These are phyloP conservation scores for Candida easanensis DNA, from an alignment of 805 yeast genomes.

Conservation along the genomic window DNA sequence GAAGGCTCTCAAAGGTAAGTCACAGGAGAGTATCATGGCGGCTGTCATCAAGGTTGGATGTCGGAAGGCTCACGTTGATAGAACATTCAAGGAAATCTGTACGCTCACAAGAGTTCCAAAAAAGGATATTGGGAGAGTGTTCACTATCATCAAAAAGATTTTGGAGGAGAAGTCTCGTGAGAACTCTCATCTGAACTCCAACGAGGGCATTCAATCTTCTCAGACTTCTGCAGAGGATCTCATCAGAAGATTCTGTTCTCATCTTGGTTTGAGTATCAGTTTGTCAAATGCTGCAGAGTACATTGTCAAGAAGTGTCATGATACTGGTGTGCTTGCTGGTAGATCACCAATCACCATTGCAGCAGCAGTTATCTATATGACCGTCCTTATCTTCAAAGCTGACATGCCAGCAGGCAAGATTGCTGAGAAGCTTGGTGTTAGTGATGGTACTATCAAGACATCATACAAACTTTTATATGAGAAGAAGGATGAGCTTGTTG, in stretches of 20 bases:
- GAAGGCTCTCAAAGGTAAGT: constrained; percentile 79
- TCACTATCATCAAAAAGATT: constrained; percentile 76
- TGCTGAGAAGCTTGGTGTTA: constrained; percentile 90
- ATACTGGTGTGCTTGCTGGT: constrained; percentile 91
- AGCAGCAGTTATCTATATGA: constrained; percentile 94
- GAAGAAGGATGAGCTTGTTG: constrained; percentile 68
- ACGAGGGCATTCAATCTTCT: constrained; percentile 57
- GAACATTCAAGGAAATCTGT: constrained; percentile 95
- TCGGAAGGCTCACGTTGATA: constrained; percentile 87
- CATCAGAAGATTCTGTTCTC: constrained; percentile 94
- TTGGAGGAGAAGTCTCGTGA: constrained; percentile 40
- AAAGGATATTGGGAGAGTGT: constrained; percentile 91
- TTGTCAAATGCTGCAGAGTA: constrained; percentile 91
- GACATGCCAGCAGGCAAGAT: constrained; percentile 75
- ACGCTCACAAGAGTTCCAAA: constrained; percentile 91
- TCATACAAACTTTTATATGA: constrained; percentile 81
- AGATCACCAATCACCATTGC: constrained; percentile 97
- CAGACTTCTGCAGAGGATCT: constrained; percentile 93
- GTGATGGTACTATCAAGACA: constrained; percentile 96
- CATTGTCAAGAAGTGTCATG: constrained; percentile 86
- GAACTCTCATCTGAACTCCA: constrained; percentile 24
- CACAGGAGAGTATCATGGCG: constrained; percentile 93
- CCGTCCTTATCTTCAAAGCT: constrained; percentile 81
- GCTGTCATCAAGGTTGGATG: constrained; percentile 95
- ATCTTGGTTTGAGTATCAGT: constrained; percentile 79